Evolutionary conservation across 2,329 filamentous ascomycete genomes (phyloP), one percentile per base, ranked within the genome.

Genomic region (Penicillium sp.): DNA sequence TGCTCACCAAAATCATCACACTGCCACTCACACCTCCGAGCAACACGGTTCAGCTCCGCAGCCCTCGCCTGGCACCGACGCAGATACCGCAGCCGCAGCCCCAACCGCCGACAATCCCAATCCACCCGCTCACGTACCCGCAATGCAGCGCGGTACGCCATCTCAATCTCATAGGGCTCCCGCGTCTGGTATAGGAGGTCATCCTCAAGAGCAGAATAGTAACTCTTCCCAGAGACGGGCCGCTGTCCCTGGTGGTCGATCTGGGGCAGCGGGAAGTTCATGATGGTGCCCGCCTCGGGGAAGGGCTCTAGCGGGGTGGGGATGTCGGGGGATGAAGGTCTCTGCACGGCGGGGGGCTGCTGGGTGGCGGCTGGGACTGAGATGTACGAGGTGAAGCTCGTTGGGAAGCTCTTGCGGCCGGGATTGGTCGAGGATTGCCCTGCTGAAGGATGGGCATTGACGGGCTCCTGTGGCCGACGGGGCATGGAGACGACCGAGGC

Each of bases 171-270:
- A 16, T 10, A 31, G 7, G 43, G 7, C 6, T 46, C 43, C 43
- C 1, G 24, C 1, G 7, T 11, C 2, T 31, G 43, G 7, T 31
- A 18, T 6, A 46, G 24, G 43, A n/a, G 7, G 22, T 46, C 43
- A 10, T 46, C 43, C 7, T 46, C 24, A 7, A 46, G 43, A 31
- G 16, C 9, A 16, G 24, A 31, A 13, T 4, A 46, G 43, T 46
- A 46, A 9, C 43, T 14, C 14, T 31, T 24, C 31, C 13, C 31
- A 1, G n/a, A 24, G 35, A 31, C 47, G 11, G 47, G 47, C 47
- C 35, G 47, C 47, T 19, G 47, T n/a, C 47, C 47, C 19, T 37
- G 47, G 47, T 50, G 47, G 47, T 50, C 35, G 31, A 50, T 50
- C 31, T 50, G 31, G 2, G 47, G 47, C 16, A 50, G 35, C 27